These are phyloP conservation scores for Paspalum notatum DNA, from an alignment of 176 grass and related monocot species.

Conservation along the genomic window DNA sequence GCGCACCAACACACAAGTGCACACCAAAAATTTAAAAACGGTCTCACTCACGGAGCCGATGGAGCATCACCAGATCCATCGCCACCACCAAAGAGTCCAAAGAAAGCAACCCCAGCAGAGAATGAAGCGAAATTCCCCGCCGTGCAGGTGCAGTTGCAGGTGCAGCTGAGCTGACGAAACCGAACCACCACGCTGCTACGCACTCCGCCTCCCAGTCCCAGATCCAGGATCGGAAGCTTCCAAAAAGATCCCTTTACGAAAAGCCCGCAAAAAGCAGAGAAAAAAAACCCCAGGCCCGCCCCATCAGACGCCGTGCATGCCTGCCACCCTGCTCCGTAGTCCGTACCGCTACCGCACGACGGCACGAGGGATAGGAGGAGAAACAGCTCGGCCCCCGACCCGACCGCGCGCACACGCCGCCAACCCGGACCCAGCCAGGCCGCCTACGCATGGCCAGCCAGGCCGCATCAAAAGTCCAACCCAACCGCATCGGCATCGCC, in stretches of 20 bases:
- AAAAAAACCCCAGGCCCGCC: background rate
- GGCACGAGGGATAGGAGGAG: too few relatives aligned
- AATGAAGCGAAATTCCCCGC: slow-evolving; percentile 45
- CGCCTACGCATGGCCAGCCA: slow-evolving; percentile 38
- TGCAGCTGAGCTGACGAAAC: slow-evolving; percentile 1
- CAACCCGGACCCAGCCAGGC: slow-evolving; percentile 48
- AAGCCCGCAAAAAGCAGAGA: background rate
- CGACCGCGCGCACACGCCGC: slow-evolving; percentile 44
- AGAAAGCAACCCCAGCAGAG: slow-evolving; percentile 28
- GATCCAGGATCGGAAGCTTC: slow-evolving; percentile 49
- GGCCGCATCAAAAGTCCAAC: slow-evolving; percentile 16
- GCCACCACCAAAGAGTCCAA: slow-evolving; percentile 10
- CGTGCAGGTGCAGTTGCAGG: too few relatives aligned
- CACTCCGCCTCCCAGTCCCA: slow-evolving; percentile 1
- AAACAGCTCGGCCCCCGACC: background rate
- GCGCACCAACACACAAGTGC: slow-evolving; percentile 29
- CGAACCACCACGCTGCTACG: slow-evolving; percentile 19
- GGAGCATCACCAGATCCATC: background rate
- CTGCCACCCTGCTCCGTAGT: background rate
- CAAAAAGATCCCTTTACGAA: slow-evolving; percentile 44
- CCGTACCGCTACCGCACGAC: background rate
- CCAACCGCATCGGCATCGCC: slow-evolving; percentile 46
- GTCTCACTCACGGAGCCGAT: background rate
- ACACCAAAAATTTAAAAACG: background rate
- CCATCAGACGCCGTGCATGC: slow-evolving; percentile 15